phyloP scores from a whole-genome alignment of 192 early-diverging fungal species.

The Coemansia sp. region DNA sequence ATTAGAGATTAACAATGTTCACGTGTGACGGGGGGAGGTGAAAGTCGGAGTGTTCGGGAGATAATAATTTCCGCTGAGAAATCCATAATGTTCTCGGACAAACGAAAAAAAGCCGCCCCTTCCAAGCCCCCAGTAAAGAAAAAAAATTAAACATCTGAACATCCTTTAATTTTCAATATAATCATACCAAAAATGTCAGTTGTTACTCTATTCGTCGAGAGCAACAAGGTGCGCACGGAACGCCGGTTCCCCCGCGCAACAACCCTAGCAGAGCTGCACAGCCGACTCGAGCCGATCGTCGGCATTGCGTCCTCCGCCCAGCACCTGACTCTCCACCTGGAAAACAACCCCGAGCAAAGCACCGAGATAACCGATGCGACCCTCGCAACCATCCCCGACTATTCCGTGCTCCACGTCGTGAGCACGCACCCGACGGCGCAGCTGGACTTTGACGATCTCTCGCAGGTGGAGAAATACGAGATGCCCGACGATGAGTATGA shows the following conservation, averaged over 20 bases:
- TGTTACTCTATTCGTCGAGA: constrained; percentile 88
- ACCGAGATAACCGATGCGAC: background rate
- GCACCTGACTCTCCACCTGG: too few species aligned
- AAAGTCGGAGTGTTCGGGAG: too few species aligned
- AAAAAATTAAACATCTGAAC: too few species aligned
- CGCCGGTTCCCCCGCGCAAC: constrained; percentile 69
- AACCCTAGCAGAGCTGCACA: constrained; percentile 43
- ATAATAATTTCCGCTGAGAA: too few species aligned
- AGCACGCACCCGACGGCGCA: constrained; percentile 20
- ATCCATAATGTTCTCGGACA: too few species aligned
- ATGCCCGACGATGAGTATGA: constrained; percentile 87
- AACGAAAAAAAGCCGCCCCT: background rate
- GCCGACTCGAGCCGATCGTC: constrained; percentile 87
- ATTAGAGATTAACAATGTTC: background rate
- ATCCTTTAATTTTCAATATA: too few species aligned
- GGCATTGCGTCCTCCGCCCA: constrained; percentile 76
- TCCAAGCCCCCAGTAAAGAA: too few species aligned
- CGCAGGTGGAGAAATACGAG: constrained; percentile 92
- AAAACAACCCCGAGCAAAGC: too few species aligned
- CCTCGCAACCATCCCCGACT: constrained; percentile 55
- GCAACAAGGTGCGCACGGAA: constrained; percentile 79
- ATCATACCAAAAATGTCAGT: constrained; percentile 52
- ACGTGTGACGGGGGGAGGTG: too few species aligned
- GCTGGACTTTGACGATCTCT: constrained; percentile 84
- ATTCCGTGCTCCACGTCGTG: constrained; percentile 68